A percentile compares a stretch with the other conserved stretches of the same genome.
Conservation (phyloP, 345 rosid genomes). For the Salix arbutifolia region DNA sequence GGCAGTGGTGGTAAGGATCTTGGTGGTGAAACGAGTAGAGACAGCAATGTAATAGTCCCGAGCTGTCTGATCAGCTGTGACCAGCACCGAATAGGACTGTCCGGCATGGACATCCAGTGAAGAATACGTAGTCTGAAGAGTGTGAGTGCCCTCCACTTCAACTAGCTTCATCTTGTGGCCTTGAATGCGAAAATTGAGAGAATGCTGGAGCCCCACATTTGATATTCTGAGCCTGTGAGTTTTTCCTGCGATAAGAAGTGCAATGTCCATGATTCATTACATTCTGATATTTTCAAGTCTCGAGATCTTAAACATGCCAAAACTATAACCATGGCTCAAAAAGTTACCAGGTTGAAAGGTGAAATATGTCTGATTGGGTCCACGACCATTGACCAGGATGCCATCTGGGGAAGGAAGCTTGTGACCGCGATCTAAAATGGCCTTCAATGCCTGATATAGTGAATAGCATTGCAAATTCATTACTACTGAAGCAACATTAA, state of each 20-base stretch:
- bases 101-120: slow-evolving; percentile 81
- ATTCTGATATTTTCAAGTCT: too few species aligned
- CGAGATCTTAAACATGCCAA: too few species aligned
- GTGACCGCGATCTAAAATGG: slow-evolving; percentile 17
- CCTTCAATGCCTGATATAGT: slow-evolving; percentile 17
- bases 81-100: slow-evolving; percentile 80
- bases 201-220: slow-evolving; percentile 71
- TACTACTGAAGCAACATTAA: too few species aligned
- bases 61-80: slow-evolving; percentile 70
- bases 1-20: slow-evolving; percentile 38
- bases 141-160: slow-evolving; percentile 91
- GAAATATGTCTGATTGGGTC: slow-evolving; percentile 7
- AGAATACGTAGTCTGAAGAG: slow-evolving; percentile 55
- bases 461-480: background rate
- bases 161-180: slow-evolving; percentile 76
- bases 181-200: slow-evolving; percentile 63
- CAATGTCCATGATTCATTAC: background rate
- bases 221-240: slow-evolving; percentile 82
- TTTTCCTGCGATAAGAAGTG: slow-evolving; percentile 43
- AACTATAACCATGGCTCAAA: too few species aligned
- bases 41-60: slow-evolving; percentile 57
- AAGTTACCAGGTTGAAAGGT: slow-evolving; percentile 19
- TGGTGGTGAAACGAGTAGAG: slow-evolving; percentile 53
- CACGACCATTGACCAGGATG: slow-evolving; percentile 27
- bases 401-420: slow-evolving; percentile 23